A percentile compares a stretch with the other conserved stretches of the same genome.
Conservation (phyloP, 1,284 basidiomycete genomes). For the Apiotrichum sp. region DNA sequence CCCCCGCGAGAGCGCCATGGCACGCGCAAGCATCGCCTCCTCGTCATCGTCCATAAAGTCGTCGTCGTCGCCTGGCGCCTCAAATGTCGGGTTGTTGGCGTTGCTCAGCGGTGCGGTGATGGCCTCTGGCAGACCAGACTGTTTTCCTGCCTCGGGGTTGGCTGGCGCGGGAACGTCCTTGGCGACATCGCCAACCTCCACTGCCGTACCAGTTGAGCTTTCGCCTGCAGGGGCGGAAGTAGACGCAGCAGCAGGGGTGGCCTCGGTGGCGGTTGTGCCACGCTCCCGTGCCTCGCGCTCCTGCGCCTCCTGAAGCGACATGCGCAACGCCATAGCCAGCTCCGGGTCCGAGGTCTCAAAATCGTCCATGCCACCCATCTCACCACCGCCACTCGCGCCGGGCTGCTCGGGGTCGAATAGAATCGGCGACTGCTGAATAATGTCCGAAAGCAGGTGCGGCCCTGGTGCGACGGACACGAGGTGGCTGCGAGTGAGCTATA, state of each 20-base stretch:
- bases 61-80: slow-evolving; percentile 23
- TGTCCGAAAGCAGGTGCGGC: slow-evolving; percentile 73
- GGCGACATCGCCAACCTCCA: slow-evolving; percentile 5
- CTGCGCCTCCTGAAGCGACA: slow-evolving; percentile 96
- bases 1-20: slow-evolving; percentile 40
- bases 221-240: not conserved
- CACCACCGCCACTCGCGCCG: slow-evolving; percentile 50
- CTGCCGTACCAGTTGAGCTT: slow-evolving; percentile 15
- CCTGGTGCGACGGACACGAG: slow-evolving; percentile 74
- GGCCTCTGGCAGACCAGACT: slow-evolving; percentile 16
- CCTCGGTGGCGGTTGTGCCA: not conserved
- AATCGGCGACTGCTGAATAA: slow-evolving; percentile 72
- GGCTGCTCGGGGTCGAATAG: slow-evolving; percentile 72
- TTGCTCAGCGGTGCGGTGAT: slow-evolving; percentile 25
- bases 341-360: slow-evolving; percentile 95
- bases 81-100: slow-evolving; percentile 21
- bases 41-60: slow-evolving; percentile 26
- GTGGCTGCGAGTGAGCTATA: slow-evolving; percentile 50
- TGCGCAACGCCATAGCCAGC: slow-evolving; percentile 92
- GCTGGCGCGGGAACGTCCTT: slow-evolving; percentile 5
- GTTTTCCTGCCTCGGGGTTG: slow-evolving; percentile 12
- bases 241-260: not conserved
- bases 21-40: slow-evolving; percentile 38
- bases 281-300: slow-evolving; percentile 48
- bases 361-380: slow-evolving; percentile 51